phyloP scores from a whole-genome alignment of 228 moss, liverwort and hornwort genomes.

The Sphagnum fallax region DNA sequence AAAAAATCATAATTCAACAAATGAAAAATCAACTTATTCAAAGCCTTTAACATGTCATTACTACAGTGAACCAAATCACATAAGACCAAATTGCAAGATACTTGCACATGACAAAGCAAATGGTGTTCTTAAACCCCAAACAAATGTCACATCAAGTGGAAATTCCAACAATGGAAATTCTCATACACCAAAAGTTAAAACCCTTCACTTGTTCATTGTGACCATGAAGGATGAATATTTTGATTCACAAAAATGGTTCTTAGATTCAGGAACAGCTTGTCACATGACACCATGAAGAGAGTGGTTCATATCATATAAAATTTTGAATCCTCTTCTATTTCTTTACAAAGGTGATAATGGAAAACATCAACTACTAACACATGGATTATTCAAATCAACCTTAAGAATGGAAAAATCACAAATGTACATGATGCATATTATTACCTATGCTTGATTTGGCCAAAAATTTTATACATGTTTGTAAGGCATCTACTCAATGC shows the following conservation, averaged over 20 bases:
- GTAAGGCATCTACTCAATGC: slow-evolving; percentile 2
- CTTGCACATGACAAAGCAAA: too few relatives aligned
- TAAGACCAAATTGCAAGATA: too few relatives aligned
- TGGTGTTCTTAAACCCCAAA: too few relatives aligned
- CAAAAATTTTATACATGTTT: background rate
- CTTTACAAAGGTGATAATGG: background rate
- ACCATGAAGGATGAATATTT: too few relatives aligned
- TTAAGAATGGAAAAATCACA: background rate
- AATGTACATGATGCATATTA: background rate
- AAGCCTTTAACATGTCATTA: too few relatives aligned
- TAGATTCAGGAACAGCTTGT: background rate
- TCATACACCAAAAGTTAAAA: too few relatives aligned
- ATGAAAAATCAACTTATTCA: too few relatives aligned
- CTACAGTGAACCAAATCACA: too few relatives aligned
- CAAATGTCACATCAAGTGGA: too few relatives aligned
- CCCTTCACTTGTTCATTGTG: too few relatives aligned
- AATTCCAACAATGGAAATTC: too few relatives aligned
- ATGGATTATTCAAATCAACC: background rate
- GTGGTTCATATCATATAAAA: background rate
- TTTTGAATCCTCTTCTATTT: background rate
- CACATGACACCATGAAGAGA: background rate
- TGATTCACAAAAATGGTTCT: background rate
- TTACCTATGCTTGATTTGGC: background rate
- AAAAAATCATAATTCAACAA: too few relatives aligned
- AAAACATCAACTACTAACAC: background rate